phyloP scores from a whole-genome alignment of 306 rosid genomes.

The Vigna mungo region DNA sequence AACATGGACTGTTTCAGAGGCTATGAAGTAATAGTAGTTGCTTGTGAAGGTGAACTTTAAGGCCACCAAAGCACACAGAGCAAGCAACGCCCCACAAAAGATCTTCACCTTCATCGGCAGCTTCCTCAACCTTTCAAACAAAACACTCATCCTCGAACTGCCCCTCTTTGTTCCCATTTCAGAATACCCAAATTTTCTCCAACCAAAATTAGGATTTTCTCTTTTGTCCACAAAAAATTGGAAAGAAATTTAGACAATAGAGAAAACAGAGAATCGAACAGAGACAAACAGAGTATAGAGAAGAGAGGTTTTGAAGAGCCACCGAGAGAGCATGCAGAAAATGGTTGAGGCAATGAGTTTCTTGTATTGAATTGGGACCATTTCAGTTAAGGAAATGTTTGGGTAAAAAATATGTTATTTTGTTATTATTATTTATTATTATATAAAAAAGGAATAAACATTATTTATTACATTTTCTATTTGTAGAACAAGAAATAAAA shows the following conservation, averaged over 20 bases:
- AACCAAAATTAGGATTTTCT: not conserved
- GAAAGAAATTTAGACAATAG: not conserved
- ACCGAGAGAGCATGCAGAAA: constrained; percentile 37
- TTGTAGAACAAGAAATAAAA: not conserved
- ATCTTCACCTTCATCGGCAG: constrained; percentile 59
- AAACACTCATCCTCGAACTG: constrained; percentile 43
- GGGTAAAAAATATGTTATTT: not conserved
- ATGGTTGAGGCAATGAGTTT: constrained; percentile 29
- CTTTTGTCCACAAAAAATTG: not conserved
- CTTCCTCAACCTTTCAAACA: constrained; percentile 61
- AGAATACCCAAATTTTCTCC: not conserved
- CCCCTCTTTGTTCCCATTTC: constrained; percentile 63
- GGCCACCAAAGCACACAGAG: constrained; percentile 53
- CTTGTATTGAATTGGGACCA: constrained; percentile 9
- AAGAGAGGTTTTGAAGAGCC: constrained; percentile 27
- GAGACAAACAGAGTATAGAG: not conserved
- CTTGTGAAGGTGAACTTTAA: constrained; percentile 48
- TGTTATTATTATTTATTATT: not conserved
- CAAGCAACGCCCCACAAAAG: constrained; percentile 49
- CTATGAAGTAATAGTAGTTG: constrained; percentile 52
- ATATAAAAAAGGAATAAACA: too few species aligned
- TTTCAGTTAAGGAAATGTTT: not conserved
- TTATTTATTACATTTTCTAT: not conserved
- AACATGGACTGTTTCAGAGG: constrained; percentile 57
- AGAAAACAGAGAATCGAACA: not conserved